Conservation (phyloP, 345 rosid species). For the Heritiera littoralis region DNA sequence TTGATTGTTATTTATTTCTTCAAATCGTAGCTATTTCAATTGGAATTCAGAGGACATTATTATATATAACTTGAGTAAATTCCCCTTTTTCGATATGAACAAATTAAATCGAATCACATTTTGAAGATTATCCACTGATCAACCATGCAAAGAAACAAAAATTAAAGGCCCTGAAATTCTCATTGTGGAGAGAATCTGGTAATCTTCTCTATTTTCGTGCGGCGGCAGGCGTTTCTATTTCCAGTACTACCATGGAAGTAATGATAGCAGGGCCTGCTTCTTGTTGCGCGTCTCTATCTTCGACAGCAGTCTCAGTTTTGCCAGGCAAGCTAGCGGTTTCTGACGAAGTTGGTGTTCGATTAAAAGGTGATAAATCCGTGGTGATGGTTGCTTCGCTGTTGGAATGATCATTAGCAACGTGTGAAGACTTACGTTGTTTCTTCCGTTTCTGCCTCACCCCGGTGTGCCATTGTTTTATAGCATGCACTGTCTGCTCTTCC, state of each 20-base stretch:
- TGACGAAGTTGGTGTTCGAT: not conserved
- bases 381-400: not conserved
- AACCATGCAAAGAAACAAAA: not conserved
- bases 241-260: not conserved
- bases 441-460: slow-evolving; percentile 39
- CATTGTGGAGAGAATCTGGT: not conserved
- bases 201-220: not conserved
- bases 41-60: not conserved
- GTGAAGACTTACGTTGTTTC: slow-evolving; percentile 14
- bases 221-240: not conserved
- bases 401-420: not conserved
- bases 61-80: no score
- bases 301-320: not conserved
- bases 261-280: not conserved
- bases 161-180: not conserved
- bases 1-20: no score
- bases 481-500: slow-evolving; percentile 33
- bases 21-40: not conserved
- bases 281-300: not conserved
- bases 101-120: not conserved
- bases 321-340: not conserved
- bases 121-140: not conserved
- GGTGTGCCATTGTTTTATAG: slow-evolving; percentile 40
- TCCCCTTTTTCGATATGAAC: not conserved
- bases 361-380: not conserved